Percentiles rank a stretch among this genome's conserved stretches.
Evolutionary conservation across 1,284 basidiomycete species (phyloP).

Genomic region (Sphaerobolus stellatus): DNA sequence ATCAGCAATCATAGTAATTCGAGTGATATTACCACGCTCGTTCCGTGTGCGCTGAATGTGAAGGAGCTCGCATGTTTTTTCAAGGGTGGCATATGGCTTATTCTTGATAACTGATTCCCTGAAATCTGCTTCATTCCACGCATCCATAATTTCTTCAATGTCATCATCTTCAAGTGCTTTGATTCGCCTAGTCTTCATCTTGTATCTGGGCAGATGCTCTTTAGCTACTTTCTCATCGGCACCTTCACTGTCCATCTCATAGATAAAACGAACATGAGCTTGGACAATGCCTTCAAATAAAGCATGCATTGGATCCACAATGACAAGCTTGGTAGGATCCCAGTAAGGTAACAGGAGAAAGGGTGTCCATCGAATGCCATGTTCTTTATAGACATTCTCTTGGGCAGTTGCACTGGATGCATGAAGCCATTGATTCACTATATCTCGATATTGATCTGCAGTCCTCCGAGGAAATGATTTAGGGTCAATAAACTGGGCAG

Average conservation of each 20-base stretch:
- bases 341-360: slow-evolving; percentile 39
- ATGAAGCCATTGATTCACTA: slow-evolving; percentile 22
- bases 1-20: background rate
- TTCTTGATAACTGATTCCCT: background rate
- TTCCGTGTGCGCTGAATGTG: too few species aligned
- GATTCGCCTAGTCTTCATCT: background rate
- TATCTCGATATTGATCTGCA: slow-evolving; percentile 14
- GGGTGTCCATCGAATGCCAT: slow-evolving; percentile 37
- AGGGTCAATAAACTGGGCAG: background rate
- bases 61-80: background rate
- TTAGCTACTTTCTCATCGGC: background rate
- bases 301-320: slow-evolving; percentile 40
- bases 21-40: too few species aligned
- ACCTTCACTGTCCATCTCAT: slow-evolving; percentile 19
- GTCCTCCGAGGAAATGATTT: slow-evolving; percentile 14
- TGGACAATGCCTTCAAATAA: slow-evolving; percentile 32
- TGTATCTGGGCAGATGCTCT: too few species aligned
- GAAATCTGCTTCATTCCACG: background rate
- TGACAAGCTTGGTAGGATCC: slow-evolving; percentile 29
- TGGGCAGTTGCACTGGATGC: slow-evolving; percentile 17
- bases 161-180: background rate
- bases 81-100: background rate
- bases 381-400: slow-evolving; percentile 18
- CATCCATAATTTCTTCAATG: background rate
- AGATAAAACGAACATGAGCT: slow-evolving; percentile 27